These are phyloP conservation scores for Entophlyctis helioformis DNA, from an alignment of 192 early-diverging fungal genomes.

Conservation along the genomic window DNA sequence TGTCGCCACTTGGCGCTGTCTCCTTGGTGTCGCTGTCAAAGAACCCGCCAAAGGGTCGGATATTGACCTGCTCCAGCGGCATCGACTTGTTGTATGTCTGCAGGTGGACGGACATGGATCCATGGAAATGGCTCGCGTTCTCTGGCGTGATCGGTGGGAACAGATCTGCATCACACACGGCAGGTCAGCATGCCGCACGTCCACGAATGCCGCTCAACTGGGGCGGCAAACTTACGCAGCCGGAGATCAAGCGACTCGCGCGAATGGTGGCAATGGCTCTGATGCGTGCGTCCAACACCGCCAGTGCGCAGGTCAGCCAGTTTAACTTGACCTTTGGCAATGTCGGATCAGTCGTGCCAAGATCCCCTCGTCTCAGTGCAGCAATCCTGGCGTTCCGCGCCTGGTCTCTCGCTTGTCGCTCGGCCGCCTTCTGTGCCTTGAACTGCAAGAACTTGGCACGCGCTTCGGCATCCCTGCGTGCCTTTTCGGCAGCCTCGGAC, in stretches of 20 bases:
- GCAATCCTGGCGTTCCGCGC: constrained; percentile 8
- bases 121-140: constrained; percentile 2
- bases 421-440: constrained; percentile 17
- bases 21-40: too few species aligned
- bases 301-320: constrained; percentile 10
- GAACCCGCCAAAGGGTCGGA: constrained; percentile 24
- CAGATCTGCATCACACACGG: not conserved
- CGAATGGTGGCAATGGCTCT: constrained; percentile 30
- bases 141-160: constrained; percentile 2
- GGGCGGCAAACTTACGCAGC: constrained; percentile 7
- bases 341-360: constrained; percentile 1
- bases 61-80: constrained; percentile 26
- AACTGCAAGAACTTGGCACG: constrained; percentile 8
- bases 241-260: constrained; percentile 29
- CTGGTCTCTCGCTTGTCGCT: constrained; percentile 11
- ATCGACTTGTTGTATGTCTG: constrained; percentile 28
- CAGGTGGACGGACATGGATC: constrained; percentile 16
- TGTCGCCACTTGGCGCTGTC: too few species aligned
- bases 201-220: not conserved
- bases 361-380: constrained; percentile 4
- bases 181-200: not conserved
- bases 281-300: constrained; percentile 31
- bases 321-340: not conserved
- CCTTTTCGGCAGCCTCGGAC: constrained; percentile 13
- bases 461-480: constrained; percentile 16